Base-by-base conservation (phyloP, 139 green algal genomes). In the Dunaliella primolecta region DNA sequence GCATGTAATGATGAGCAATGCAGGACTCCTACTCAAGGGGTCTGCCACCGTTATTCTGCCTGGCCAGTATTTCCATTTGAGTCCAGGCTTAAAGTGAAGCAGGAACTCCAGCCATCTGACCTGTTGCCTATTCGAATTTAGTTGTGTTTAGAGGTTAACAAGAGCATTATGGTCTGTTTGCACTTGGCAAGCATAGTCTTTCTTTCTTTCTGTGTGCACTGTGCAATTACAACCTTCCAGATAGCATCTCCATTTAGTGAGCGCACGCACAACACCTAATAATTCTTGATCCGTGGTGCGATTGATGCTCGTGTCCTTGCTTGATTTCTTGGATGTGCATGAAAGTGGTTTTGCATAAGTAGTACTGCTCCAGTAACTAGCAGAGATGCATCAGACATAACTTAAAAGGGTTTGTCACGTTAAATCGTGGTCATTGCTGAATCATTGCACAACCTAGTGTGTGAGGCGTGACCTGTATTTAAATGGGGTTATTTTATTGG, bases 261-360 rank as follows among this genome's bases (percentile, higher is more conserved):
- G 27, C 1, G 30, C 81, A 32, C 36, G 81, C 30, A 84, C 31
- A 1, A 84, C 56, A 2, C 34, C 81, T 3, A 70, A 36, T 3
- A 88, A 25, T 30, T 90, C 84, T 32, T 85, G 81, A 1, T 90
- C 87, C 31, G 2, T 84, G 0, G 87, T 85, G 7, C 36, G 82
- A 36, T 87, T 88, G 21, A 86, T 86, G 1, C 23, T 7, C 77
- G 87, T 83, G 36, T 83, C 83, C 3, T 55, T 37, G 24, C n/a
- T 46, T 34, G 88, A 37, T 77, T 87, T 86, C 46, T 82, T 79
- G 80, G 57, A 84, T 24, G 84, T 35, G 79, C 77, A 90, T 32
- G 87, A 70, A 84, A 86, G 77, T 31, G 70, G 86, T 31, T 24
- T 36, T 78, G 81, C 79, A 64, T 84, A 80, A 84, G 74, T 23